Evolutionary conservation across 352 stramenopile species (phyloP), one percentile per base, ranked within the genome.

Genomic region (Phytophthora ramorum): DNA sequence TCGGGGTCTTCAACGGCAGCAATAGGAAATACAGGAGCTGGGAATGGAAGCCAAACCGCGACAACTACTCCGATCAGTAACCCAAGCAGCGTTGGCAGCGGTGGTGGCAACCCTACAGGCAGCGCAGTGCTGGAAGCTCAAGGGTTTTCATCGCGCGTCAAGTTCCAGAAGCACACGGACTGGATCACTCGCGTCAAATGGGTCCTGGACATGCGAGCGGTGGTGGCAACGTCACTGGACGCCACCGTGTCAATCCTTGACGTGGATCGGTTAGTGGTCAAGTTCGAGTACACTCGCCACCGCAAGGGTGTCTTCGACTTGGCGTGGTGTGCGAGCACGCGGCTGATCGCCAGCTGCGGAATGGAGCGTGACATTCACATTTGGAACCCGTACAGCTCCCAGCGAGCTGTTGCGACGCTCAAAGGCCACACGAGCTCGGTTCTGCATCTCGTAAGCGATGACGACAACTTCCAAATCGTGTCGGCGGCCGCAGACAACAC

Each of bases 331-430:
- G 66, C 79, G 7, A 87, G 75, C 48, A 87, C 81, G 57, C 83
- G 89, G 34, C 57, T 96, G 2, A 88, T 96, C 35, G 88, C 86
- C 28, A 93, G 84, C 58, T 94, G 85, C 22, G 89, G 88, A 30
- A 89, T 95, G 78, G 87, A 95, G 53, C 85, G 89, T 26, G 83
- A 94, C 54, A 93, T 95, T 47, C 83, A 91, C 41, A 90, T 97
- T 34, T 97, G 90, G 90, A 97, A 95, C 57, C 89, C 89, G 44
- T 97, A 95, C 74, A 95, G 87, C 16, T 95, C 87, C 17, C 86
- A 92, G 46, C 81, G 84, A 38, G 83, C 86, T 3, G 86, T 91
- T 13, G 85, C 79, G 1, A 93, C 81, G 1, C 75, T 93, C 12
- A 78, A 82, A 4, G 85, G 85, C 10, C 84, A 94, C 63, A 92